These are phyloP conservation scores for Nigrospora oryzae DNA, from an alignment of 2,329 filamentous ascomycete species.

Conservation along the genomic window DNA sequence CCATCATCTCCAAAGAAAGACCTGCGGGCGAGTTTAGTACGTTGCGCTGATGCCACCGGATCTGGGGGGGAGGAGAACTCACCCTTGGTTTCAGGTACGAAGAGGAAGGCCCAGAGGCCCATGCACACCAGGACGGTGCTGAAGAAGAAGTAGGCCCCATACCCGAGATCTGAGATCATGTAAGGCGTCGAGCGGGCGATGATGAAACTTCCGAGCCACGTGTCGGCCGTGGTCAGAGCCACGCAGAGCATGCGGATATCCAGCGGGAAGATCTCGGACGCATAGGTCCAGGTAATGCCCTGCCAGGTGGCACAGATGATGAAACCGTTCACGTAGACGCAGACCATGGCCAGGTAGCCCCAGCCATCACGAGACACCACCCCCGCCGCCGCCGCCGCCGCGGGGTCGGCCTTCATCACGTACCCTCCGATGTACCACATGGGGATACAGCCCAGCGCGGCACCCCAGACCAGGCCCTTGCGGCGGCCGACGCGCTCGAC, in stretches of 20 bases:
- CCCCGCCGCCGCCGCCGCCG: slow-evolving; percentile 32
- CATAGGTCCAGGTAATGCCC: slow-evolving; percentile 28
- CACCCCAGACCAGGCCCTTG: slow-evolving; percentile 35
- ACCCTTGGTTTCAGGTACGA: slow-evolving; percentile 35
- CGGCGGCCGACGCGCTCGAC: slow-evolving; percentile 39
- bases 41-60: neutral
- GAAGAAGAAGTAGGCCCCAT: slow-evolving; percentile 37
- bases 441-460: slow-evolving; percentile 27
- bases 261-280: slow-evolving; percentile 15
- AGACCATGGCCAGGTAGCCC: slow-evolving; percentile 38
- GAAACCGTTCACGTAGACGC: slow-evolving; percentile 29
- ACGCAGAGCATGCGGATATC: slow-evolving; percentile 15
- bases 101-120: slow-evolving; percentile 30
- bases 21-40: neutral
- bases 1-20: slow-evolving; percentile 28
- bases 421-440: slow-evolving; percentile 33
- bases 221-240: slow-evolving; percentile 12
- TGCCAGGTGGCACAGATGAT: slow-evolving; percentile 32
- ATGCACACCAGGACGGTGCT: slow-evolving; percentile 27
- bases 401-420: slow-evolving; percentile 22
- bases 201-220: slow-evolving; percentile 14
- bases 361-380: slow-evolving; percentile 31
- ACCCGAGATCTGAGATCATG: slow-evolving; percentile 19
- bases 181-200: slow-evolving; percentile 14
- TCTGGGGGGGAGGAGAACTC: slow-evolving; percentile 6